Evolutionary conservation across 2,329 filamentous ascomycete genomes (phyloP), one percentile per base, ranked within the genome.

Genomic region (Aspergillus uvarum): DNA sequence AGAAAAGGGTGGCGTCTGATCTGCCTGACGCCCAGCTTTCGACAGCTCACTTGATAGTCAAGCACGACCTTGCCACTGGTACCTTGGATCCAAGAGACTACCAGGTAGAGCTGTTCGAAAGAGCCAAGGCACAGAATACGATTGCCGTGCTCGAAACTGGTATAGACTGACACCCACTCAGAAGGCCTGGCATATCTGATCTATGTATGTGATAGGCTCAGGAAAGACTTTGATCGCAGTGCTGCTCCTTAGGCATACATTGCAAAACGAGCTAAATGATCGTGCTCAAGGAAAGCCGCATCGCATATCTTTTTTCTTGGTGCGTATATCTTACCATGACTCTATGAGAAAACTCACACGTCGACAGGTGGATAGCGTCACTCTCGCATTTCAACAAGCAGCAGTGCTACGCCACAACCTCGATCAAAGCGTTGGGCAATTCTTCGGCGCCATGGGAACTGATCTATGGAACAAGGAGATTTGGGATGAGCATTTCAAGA

Each of bases 191-290:
- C 16, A 19, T 44, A 24, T 22, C 6, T 26, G 7, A n/a, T 35
- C 51, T 59, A 10, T 62, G n/a, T 21, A 50, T 57, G 8, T 47
- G 49, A 3, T 58, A 88, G 90, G 95, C 12, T 92, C 92, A 3
- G 95, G 95, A 2, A 99, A 99, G 77, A 99, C 95, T 0, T 81
- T 97, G n/a, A 97, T 99, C 67, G 93, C 95, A 0, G 92, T 91
- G 1, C 82, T 98, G 2, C 82, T 99, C 5, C 82, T 98, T 24
- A 86, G 88, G 44, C 85, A 96, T 72, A 83, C 86, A 10, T 82
- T 98, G 31, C 86, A 92, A 44, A 80, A 88, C 60, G 95, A 99
- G 73, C 77, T 97, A 1, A 87, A 91, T 63, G 79, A 86, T 64
- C 85, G 92, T 44, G 82, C 80, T 0, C 68, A 77, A 2, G 89